Percentiles rank a stretch among this genome's conserved stretches.
phyloP scores from a whole-genome alignment of 192 early-diverging fungal species.

The Podochytrium sp. region DNA sequence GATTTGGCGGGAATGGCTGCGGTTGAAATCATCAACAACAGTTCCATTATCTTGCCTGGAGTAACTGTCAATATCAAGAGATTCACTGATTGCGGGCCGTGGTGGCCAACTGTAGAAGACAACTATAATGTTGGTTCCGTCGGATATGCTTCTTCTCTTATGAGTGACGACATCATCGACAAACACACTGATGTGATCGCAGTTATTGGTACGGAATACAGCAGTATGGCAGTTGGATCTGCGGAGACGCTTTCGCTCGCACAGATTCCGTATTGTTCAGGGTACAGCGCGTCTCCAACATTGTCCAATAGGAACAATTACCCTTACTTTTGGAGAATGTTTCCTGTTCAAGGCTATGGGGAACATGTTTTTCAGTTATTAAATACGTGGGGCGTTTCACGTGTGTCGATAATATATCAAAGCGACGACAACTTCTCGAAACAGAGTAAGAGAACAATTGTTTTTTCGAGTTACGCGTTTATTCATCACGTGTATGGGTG shows the following conservation, averaged over 20 bases:
- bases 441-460: neutral
- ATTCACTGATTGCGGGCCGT: neutral
- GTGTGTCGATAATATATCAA: constrained; percentile 11
- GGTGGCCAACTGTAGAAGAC: neutral
- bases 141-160: neutral
- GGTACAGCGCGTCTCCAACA: neutral
- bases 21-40: constrained; percentile 1
- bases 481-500: neutral
- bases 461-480: neutral
- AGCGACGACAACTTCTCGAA: neutral
- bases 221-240: too few relatives aligned
- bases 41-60: neutral
- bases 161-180: neutral
- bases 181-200: neutral
- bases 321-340: too few relatives aligned
- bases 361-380: neutral
- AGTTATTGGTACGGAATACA: neutral
- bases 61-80: neutral
- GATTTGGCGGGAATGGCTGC: neutral
- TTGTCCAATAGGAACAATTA: constrained; percentile 3
- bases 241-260: too few relatives aligned
- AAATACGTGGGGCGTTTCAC: neutral
- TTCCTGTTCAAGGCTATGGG: too few relatives aligned
- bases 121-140: neutral
- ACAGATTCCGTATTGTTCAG: neutral